phyloP scores from a whole-genome alignment of 768 basidiomycete genomes.

The Candolleomyces efflorescens region DNA sequence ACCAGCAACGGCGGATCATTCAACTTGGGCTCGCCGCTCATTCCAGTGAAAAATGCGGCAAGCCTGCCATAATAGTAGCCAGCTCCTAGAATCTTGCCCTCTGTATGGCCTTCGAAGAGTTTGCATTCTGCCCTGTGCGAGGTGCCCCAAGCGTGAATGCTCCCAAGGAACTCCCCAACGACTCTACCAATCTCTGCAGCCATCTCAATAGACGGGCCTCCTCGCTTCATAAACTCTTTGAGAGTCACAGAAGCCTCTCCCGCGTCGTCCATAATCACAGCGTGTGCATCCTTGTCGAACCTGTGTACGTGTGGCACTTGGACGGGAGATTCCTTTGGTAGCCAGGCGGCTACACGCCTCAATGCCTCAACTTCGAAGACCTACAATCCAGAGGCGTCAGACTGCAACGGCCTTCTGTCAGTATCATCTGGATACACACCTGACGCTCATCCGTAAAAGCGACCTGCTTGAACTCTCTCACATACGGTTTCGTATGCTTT shows the following conservation, averaged over 20 bases:
- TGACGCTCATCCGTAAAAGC: conserved; percentile 42
- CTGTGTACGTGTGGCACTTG: conserved; percentile 46
- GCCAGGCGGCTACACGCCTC: conserved; percentile 33
- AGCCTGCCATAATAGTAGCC: conserved; percentile 41
- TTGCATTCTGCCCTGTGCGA: conserved; percentile 20
- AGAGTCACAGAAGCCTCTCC: conserved; percentile 37
- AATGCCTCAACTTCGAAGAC: conserved; percentile 46
- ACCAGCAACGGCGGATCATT: conserved; percentile 37
- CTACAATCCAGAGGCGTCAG: conserved; percentile 14
- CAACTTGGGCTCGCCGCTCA: conserved; percentile 31
- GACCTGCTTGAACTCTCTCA: conserved; percentile 21
- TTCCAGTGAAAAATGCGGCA: conserved; percentile 24
- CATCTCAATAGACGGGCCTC: conserved; percentile 22
- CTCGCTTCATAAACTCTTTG: conserved; percentile 35
- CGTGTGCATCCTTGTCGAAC: conserved; percentile 45
- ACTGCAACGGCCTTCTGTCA: neutral
- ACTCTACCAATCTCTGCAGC: conserved; percentile 45
- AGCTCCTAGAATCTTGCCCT: conserved; percentile 38
- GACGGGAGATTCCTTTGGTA: conserved; percentile 34
- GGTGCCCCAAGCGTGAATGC: conserved; percentile 46
- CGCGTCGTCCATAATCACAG: conserved; percentile 62
- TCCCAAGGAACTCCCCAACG: conserved; percentile 52
- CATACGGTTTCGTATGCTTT: conserved; percentile 53
- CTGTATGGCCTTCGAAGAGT: conserved; percentile 34
- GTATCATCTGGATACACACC: conserved; percentile 28